phyloP scores from a whole-genome alignment of 2,329 filamentous ascomycete species.

The Penicillium sp. region DNA sequence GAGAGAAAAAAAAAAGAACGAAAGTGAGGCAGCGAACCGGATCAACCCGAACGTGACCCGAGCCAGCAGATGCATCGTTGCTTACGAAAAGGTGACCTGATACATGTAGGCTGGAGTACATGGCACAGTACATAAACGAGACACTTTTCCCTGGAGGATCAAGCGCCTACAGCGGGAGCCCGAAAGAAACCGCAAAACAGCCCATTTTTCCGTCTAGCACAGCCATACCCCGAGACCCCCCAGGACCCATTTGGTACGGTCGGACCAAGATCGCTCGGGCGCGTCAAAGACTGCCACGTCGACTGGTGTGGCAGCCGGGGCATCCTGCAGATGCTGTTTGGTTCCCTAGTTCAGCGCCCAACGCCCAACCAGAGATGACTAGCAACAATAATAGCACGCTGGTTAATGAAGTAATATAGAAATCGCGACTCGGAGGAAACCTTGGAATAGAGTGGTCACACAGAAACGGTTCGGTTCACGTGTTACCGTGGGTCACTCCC shows the following conservation, averaged over 20 bases:
- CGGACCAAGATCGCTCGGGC: constrained; percentile 7
- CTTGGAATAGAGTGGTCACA: not conserved
- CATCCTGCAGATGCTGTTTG: constrained; percentile 15
- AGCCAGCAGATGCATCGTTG: constrained; percentile 12
- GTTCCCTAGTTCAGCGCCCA: constrained; percentile 9
- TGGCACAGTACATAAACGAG: constrained; percentile 1
- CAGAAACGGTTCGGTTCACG: constrained; percentile 3
- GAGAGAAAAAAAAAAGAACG: constrained; percentile 11
- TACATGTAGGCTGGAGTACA: constrained; percentile 4
- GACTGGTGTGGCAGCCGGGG: constrained; percentile 13
- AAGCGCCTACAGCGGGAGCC: constrained; percentile 18
- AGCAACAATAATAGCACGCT: not conserved
- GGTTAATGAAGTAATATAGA: not conserved
- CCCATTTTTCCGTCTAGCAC: not conserved
- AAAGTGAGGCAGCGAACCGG: constrained; percentile 37
- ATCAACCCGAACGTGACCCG: constrained; percentile 21
- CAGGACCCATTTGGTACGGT: constrained; percentile 2
- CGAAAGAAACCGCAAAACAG: not conserved
- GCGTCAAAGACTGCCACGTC: constrained; percentile 20
- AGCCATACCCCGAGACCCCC: constrained; percentile 3
- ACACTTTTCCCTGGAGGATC: not conserved
- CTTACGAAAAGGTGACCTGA: constrained; percentile 6
- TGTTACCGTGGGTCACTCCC: constrained; percentile 2
- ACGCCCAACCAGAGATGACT: constrained; percentile 4
- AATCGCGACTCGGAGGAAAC: not conserved